A percentile compares a stretch with the other conserved stretches of the same genome.
Conservation (phyloP, 129 eudicot species). For the Saposhnikovia divaricata region DNA sequence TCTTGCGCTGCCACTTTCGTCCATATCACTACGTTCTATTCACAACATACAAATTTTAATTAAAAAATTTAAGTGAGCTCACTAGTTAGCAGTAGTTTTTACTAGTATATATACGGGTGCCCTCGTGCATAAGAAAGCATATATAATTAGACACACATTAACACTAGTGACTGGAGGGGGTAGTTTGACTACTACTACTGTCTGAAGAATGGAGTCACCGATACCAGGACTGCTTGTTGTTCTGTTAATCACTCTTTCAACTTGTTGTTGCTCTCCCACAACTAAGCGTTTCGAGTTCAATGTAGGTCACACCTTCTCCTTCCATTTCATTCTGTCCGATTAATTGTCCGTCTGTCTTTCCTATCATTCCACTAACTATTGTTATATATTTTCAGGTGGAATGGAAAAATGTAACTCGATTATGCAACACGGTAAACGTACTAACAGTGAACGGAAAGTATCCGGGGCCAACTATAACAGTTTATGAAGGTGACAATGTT, state of each 20-base stretch:
- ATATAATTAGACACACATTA: background rate
- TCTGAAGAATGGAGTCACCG: background rate
- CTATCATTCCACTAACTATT: too few species aligned
- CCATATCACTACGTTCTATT: background rate
- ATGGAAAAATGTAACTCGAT: slow-evolving; percentile 53
- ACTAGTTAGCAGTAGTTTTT: background rate
- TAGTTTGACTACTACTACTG: background rate
- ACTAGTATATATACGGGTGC: slow-evolving; percentile 13
- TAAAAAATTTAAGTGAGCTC: too few species aligned
- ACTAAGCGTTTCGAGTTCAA: slow-evolving; percentile 46
- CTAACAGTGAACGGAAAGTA: slow-evolving; percentile 68
- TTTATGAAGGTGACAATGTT: slow-evolving; percentile 69
- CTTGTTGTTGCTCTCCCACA: slow-evolving; percentile 10
- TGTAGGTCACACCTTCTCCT: slow-evolving; percentile 23
- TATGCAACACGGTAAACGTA: slow-evolving; percentile 44
- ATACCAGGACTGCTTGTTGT: slow-evolving; percentile 3
- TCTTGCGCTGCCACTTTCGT: background rate
- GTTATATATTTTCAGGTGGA: slow-evolving; percentile 41
- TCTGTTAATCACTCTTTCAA: slow-evolving; percentile 16
- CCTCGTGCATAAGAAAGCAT: background rate
- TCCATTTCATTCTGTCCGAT: background rate
- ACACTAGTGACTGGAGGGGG: background rate
- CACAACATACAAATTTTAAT: background rate
- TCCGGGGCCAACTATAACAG: slow-evolving; percentile 75
- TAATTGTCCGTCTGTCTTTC: too few species aligned